phyloP scores from a whole-genome alignment of 192 early-diverging fungal genomes.

The Phlyctochytrium arcticum region DNA sequence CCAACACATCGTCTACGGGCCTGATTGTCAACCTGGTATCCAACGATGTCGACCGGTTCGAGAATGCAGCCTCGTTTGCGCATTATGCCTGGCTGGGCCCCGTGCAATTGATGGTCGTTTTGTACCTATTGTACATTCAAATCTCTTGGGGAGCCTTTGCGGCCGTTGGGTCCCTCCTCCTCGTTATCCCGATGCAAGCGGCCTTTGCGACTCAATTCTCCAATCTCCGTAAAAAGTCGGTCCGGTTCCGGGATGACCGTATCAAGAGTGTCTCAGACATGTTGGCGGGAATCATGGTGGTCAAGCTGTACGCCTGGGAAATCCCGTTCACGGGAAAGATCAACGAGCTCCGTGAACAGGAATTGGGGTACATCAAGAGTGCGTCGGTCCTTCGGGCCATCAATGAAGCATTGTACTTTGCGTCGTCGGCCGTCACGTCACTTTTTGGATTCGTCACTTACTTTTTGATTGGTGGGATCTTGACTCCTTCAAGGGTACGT shows the following conservation, averaged over 20 bases:
- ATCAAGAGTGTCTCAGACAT: conserved; percentile 44
- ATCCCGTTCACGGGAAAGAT: conserved; percentile 36
- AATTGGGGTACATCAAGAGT: conserved; percentile 31
- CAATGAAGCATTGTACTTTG: conserved; percentile 51
- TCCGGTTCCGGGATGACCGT: conserved; percentile 34
- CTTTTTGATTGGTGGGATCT: conserved; percentile 36
- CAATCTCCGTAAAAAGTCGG: conserved; percentile 22
- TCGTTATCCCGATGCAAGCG: conserved; percentile 44
- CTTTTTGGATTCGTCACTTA: conserved; percentile 41
- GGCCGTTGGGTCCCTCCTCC: conserved; percentile 25
- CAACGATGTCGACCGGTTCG: conserved; percentile 52
- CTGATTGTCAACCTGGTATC: conserved; percentile 46
- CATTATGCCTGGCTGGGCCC: conserved; percentile 46
- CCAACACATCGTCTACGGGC: conserved; percentile 38
- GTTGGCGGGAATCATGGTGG: conserved; percentile 45
- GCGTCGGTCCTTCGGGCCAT: conserved; percentile 34
- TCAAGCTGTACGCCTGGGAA: conserved; percentile 55
- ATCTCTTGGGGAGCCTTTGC: conserved; percentile 39
- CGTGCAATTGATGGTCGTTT: conserved; percentile 31
- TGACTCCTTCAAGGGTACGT: conserved; percentile 37
- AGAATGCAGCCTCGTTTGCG: conserved; percentile 39
- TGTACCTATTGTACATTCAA: conserved; percentile 44
- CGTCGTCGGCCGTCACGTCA: conserved; percentile 32
- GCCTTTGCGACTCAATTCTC: conserved; percentile 33
- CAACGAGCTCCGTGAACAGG: conserved; percentile 26